A percentile compares a stretch with the other conserved stretches of the same genome.
Conservation (phyloP, 78 protist species). For the Dictyostelium purpureum region DNA sequence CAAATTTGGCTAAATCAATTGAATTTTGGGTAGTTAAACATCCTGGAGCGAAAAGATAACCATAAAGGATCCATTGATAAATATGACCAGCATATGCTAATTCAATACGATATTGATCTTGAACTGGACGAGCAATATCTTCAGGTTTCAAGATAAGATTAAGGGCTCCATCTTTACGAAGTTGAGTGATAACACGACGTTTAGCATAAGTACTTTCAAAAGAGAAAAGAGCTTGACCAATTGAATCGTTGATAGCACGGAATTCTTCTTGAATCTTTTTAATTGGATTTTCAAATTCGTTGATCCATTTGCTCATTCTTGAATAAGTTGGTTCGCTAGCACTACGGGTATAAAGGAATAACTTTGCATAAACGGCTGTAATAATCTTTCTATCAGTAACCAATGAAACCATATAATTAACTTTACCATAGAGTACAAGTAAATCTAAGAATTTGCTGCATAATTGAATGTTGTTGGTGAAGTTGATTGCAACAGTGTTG, state of each 20-base stretch:
- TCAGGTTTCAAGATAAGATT: constrained; percentile 80
- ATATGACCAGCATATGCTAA: constrained; percentile 51
- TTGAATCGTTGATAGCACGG: constrained; percentile 69
- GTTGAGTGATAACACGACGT: constrained; percentile 49
- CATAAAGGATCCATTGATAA: constrained; percentile 76
- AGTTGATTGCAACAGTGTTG: constrained; percentile 22
- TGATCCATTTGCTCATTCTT: constrained; percentile 11
- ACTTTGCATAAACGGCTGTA: constrained; percentile 40
- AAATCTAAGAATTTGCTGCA: constrained; percentile 18
- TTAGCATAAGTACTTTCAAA: constrained; percentile 39
- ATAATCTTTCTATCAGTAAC: constrained; percentile 17
- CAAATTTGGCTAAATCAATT: constrained; percentile 47
- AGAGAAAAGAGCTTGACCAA: constrained; percentile 25
- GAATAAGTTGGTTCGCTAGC: constrained; percentile 43
- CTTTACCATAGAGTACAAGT: constrained; percentile 31
- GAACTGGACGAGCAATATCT: constrained; percentile 76
- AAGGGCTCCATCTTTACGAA: constrained; percentile 75
- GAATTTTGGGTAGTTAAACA: constrained; percentile 4
- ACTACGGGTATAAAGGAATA: constrained; percentile 14
- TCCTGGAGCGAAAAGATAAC: constrained; percentile 54
- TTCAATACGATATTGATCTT: constrained; percentile 68
- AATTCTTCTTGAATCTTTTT: constrained; percentile 72
- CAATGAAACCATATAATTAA: constrained; percentile 36
- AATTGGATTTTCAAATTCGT: constrained; percentile 41
- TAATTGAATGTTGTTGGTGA: constrained; percentile 26